A percentile compares a stretch with the other conserved stretches of the same genome.
Evolutionary conservation across 768 basidiomycete species (phyloP).

Genomic region (Leccinum rimulosum): DNA sequence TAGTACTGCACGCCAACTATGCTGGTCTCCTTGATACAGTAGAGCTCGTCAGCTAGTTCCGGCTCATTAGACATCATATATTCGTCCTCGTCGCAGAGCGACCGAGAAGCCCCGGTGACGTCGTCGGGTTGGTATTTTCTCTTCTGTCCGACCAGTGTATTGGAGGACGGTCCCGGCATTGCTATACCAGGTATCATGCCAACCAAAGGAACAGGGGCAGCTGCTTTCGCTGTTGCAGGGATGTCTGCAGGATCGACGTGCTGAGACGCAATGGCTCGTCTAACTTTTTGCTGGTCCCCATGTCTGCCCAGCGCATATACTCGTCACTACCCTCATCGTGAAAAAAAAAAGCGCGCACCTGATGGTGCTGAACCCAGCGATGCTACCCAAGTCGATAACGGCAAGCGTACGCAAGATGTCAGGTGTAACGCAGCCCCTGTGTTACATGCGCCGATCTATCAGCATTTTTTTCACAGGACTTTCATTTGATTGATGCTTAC

Average conservation of each 20-base stretch:
- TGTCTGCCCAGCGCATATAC: slow-evolving; percentile 33
- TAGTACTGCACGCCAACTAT: slow-evolving; percentile 89
- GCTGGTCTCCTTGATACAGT: slow-evolving; percentile 53
- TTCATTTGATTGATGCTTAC: slow-evolving; percentile 35
- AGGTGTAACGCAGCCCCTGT: slow-evolving; percentile 72
- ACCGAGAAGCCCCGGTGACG: slow-evolving; percentile 17
- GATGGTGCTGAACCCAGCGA: slow-evolving; percentile 52
- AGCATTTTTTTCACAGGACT: slow-evolving; percentile 16
- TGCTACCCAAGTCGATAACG: slow-evolving; percentile 35
- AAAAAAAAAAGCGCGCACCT: slow-evolving; percentile 37
- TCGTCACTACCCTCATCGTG: not conserved
- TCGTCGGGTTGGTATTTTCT: slow-evolving; percentile 44
- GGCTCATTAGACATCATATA: slow-evolving; percentile 43
- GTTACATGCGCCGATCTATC: slow-evolving; percentile 6
- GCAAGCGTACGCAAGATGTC: slow-evolving; percentile 53
- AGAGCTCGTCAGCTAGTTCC: slow-evolving; percentile 64
- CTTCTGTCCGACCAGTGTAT: slow-evolving; percentile 28
- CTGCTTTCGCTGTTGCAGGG: slow-evolving; percentile 42
- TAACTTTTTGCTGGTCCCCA: slow-evolving; percentile 63
- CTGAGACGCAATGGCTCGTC: slow-evolving; percentile 51
- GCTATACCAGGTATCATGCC: not conserved
- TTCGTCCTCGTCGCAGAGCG: slow-evolving; percentile 39
- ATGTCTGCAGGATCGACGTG: slow-evolving; percentile 58
- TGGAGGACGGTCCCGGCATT: slow-evolving; percentile 10
- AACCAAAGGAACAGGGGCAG: slow-evolving; percentile 2